phyloP scores from a whole-genome alignment of 1,284 basidiomycete genomes.

The Sphaerobolus stellatus region DNA sequence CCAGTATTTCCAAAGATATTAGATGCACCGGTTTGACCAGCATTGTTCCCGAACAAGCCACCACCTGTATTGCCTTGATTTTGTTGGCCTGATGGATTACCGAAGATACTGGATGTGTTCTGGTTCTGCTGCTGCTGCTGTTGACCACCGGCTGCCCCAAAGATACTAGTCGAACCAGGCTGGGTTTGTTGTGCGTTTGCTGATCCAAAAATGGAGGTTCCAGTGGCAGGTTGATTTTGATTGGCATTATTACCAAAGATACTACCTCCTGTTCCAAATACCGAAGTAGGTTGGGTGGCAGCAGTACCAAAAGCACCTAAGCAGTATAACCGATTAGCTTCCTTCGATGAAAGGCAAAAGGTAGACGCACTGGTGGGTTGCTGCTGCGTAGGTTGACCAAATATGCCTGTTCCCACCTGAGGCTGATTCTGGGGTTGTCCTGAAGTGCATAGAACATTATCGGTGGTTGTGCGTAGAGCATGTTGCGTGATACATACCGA shows the following conservation, averaged over 20 bases:
- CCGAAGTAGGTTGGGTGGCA: too few relatives aligned
- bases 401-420: background rate
- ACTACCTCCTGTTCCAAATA: too few relatives aligned
- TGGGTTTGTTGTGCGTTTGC: background rate
- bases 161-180: conserved; percentile 16
- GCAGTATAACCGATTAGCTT: too few relatives aligned
- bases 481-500: conserved; percentile 4
- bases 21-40: background rate
- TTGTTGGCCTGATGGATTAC: conserved; percentile 1
- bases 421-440: conserved; percentile 3
- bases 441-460: conserved; percentile 2
- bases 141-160: conserved; percentile 25
- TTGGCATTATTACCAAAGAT: too few relatives aligned
- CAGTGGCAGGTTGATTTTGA: background rate
- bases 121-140: conserved; percentile 29
- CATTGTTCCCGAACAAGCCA: background rate
- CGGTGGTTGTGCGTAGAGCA: background rate
- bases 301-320: too few relatives aligned
- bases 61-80: background rate
- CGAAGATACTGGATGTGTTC: conserved; percentile 11
- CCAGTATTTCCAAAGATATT: background rate
- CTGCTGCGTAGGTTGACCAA: background rate
- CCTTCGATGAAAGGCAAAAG: too few relatives aligned
- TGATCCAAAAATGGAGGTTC: background rate
- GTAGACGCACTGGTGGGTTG: too few relatives aligned